A percentile compares a stretch with the other conserved stretches of the same genome.
phyloP scores from a whole-genome alignment of 345 rosid genomes.

The Cardamine chenopodiifolia region DNA sequence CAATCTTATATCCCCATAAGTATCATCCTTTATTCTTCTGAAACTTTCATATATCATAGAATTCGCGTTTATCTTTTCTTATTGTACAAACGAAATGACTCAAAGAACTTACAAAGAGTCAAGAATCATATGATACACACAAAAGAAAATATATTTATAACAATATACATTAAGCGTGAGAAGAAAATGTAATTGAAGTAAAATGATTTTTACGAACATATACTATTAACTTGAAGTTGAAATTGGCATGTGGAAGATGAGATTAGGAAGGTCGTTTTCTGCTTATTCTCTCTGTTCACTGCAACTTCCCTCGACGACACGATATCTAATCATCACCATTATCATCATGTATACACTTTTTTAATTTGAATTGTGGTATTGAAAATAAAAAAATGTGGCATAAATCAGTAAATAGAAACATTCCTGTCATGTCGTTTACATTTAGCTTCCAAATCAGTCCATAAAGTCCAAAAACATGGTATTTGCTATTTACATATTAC shows the following conservation, averaged over 20 bases:
- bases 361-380: background rate
- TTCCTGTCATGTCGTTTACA: background rate
- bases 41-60: background rate
- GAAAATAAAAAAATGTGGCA: background rate
- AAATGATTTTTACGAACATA: background rate
- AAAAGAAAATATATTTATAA: background rate
- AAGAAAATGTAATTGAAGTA: background rate
- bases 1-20: background rate
- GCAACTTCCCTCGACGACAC: conserved; percentile 20
- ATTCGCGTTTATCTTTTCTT: background rate
- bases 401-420: background rate
- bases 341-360: background rate
- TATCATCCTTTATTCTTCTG: background rate
- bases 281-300: background rate
- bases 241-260: conserved; percentile 2
- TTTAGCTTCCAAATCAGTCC: background rate
- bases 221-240: background rate
- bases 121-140: background rate
- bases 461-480: background rate
- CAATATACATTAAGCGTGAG: background rate
- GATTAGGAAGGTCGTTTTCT: conserved; percentile 2
- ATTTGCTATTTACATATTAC: background rate
- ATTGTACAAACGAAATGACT: conserved; percentile 4
- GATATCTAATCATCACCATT: conserved; percentile 7
- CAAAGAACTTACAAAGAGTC: background rate